These are phyloP conservation scores for Whalleya microplaca DNA, from an alignment of 2,329 filamentous ascomycete species.

Conservation along the genomic window DNA sequence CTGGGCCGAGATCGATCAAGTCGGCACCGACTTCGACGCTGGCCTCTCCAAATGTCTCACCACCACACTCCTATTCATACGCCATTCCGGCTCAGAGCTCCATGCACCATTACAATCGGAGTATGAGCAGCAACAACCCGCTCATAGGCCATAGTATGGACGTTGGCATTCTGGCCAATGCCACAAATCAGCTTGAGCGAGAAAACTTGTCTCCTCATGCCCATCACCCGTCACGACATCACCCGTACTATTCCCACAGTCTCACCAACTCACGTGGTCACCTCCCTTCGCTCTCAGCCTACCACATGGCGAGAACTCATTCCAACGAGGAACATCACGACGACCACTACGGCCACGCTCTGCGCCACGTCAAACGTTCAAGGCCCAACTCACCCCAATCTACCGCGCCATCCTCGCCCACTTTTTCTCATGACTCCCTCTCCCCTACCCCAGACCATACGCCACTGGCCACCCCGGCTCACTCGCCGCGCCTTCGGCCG, in stretches of 20 bases:
- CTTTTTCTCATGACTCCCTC: conserved; percentile 92
- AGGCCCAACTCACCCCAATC: conserved; percentile 93
- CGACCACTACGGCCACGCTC: conserved; percentile 70
- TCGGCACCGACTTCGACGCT: conserved; percentile 87
- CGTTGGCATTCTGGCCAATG: conserved; percentile 63
- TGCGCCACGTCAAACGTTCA: conserved; percentile 83
- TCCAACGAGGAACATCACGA: conserved; percentile 79
- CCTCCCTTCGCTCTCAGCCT: conserved; percentile 78
- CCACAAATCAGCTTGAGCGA: conserved; percentile 65
- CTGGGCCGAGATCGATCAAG: conserved; percentile 76
- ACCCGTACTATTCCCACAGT: conserved; percentile 57
- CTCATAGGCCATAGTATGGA: conserved; percentile 49
- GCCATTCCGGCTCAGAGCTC: conserved; percentile 50
- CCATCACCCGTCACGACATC: conserved; percentile 52
- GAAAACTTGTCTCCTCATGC: conserved; percentile 52
- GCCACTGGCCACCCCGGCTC: conserved; percentile 94
- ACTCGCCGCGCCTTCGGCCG: conserved; percentile 88
- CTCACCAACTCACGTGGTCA: conserved; percentile 60
- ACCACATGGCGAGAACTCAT: conserved; percentile 91
- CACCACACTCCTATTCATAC: conserved; percentile 86
- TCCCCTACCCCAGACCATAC: conserved; percentile 97
- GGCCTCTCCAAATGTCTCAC: conserved; percentile 93
- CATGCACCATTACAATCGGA: conserved; percentile 55
- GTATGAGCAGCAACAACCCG: conserved; percentile 44
- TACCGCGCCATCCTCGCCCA: conserved; percentile 92